Evolutionary conservation across 352 stramenopile genomes (phyloP), one percentile per base, ranked within the genome.

Genomic region (Phytopythium boreale): DNA sequence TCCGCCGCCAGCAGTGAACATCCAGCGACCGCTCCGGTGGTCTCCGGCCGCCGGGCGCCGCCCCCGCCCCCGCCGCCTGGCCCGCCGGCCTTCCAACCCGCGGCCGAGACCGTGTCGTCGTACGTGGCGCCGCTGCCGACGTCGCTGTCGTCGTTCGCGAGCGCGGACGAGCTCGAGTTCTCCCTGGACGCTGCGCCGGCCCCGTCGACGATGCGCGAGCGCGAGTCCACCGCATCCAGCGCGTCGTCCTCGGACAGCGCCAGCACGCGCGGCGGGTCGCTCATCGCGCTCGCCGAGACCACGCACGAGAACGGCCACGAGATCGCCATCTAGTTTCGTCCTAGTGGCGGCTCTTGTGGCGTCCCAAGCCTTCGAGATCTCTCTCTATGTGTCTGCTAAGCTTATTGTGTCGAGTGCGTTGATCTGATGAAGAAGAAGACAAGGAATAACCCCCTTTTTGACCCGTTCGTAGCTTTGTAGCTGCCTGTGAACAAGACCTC

Each of bases 221-320:
- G 70, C n/a, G 62, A 29, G 36, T 57, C 59, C 12, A 50, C 59
- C 44, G 29, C 22, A 31, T 78, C 71, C 12, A 66, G 58, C 1
- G 50, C 51, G 8, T 61, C 50, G n/a, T 57, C 50, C 4, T 59
- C 62, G 1, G 68, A 73, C 51, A 75, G 66, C 39, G 53, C 24
- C 19, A 71, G 72, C 36, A 69, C 47, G 39, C 72, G 75, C 34
- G 57, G 66, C 1, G 75, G 75, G 0, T 82, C 75, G 47, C 61
- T 82, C 43, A 82, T 82, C 56, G 69, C 66, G 14, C 49, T 79
- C 20, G 72, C 75, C 41, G 67, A 79, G 15, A 67, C 69, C 20
- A 76, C 76, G 62, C 65, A 67, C 50, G 65, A 64, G 29, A 57
- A 59, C 47, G 39, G 29, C 34, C 27, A 65, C 36, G 60, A 65